These are phyloP conservation scores for Abrus pulchellus DNA, from an alignment of 306 rosid genomes.

Conservation along the genomic window DNA sequence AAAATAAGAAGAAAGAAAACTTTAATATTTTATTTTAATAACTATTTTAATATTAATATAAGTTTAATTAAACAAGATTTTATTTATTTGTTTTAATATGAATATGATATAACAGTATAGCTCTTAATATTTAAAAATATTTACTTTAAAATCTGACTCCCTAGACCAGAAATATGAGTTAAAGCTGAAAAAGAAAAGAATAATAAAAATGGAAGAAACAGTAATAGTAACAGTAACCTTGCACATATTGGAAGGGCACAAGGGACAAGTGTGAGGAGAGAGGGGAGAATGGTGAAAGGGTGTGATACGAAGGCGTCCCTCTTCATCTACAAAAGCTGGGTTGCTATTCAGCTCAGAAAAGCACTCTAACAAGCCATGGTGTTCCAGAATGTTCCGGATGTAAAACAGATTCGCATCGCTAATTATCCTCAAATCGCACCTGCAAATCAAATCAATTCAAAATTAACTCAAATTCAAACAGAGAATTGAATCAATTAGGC, in stretches of 20 bases:
- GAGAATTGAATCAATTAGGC: neutral
- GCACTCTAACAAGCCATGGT: conserved; percentile 67
- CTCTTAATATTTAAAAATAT: too few relatives aligned
- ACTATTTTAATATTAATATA: too few relatives aligned
- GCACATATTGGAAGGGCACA: conserved; percentile 84
- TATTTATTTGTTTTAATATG: too few relatives aligned
- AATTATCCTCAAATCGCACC: conserved; percentile 79
- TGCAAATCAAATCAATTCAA: conserved; percentile 1
- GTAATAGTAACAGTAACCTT: conserved; percentile 54
- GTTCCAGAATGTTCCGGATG: conserved; percentile 73
- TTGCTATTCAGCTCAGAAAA: conserved; percentile 72
- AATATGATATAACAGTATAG: too few relatives aligned
- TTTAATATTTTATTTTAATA: too few relatives aligned
- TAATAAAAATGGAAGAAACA: too few relatives aligned
- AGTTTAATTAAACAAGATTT: too few relatives aligned
- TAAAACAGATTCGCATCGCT: conserved; percentile 81
- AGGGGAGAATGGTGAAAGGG: conserved; percentile 64
- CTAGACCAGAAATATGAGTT: too few relatives aligned
- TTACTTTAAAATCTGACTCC: too few relatives aligned
- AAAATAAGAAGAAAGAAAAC: too few relatives aligned
- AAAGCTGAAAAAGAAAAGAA: too few relatives aligned
- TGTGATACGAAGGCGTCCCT: conserved; percentile 65
- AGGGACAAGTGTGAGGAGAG: conserved; percentile 70
- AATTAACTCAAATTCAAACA: neutral
- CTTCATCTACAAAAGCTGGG: conserved; percentile 59